Conservation (phyloP, 805 yeast genomes). For the Saccharomycopsis fodiens region DNA sequence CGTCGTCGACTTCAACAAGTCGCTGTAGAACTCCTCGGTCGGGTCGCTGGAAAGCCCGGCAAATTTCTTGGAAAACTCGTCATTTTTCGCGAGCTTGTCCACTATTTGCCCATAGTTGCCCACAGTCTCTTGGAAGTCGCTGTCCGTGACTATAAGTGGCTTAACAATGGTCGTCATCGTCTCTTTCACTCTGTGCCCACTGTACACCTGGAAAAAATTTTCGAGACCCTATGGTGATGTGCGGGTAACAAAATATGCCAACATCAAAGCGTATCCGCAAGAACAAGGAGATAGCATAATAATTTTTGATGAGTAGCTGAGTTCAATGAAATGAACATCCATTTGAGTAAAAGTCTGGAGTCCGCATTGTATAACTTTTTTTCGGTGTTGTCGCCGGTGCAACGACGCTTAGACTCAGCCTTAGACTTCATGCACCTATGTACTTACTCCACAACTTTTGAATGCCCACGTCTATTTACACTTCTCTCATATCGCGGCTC, state of each 20-base stretch:
- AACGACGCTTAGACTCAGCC: no score
- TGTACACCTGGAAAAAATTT: conserved; percentile 2
- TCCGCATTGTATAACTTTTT: no score
- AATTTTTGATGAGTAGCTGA: no score
- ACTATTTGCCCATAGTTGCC: conserved; percentile 13
- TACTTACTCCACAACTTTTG: no score
- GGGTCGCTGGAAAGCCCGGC: background rate
- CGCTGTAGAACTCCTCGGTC: conserved; percentile 8
- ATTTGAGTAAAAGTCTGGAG: no score
- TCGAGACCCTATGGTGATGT: background rate
- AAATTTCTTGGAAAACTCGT: conserved; percentile 15
- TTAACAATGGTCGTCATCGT: conserved; percentile 11
- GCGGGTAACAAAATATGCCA: background rate
- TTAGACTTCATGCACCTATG: no score
- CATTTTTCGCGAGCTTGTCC: conserved; percentile 7
- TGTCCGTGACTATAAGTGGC: conserved; percentile 17
- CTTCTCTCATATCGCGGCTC: no score
- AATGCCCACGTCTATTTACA: no score
- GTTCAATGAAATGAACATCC: no score
- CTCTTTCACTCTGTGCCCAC: background rate
- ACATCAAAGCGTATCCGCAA: no score
- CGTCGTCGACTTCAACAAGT: conserved; percentile 9
- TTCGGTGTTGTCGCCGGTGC: no score
- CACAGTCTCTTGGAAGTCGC: conserved; percentile 16
- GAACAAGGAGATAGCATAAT: no score